Conservation (phyloP, 208 protist species). For the Porcisia hertigi region DNA sequence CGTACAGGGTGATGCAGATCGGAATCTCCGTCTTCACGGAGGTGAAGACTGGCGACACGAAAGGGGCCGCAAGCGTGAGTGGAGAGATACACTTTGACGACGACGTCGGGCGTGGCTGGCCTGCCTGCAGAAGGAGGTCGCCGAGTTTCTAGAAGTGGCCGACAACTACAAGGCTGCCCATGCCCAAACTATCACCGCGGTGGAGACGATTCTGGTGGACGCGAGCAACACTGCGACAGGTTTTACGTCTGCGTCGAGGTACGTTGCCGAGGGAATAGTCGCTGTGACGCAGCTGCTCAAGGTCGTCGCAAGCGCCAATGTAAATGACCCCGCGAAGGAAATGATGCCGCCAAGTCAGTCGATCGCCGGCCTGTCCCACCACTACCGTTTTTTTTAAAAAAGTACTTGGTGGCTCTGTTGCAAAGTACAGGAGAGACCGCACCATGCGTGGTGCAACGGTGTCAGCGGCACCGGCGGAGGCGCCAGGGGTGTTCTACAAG, state of each 20-base stretch:
- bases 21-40: conserved; percentile 59
- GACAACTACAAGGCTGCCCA: not conserved
- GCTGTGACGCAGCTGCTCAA: conserved; percentile 1
- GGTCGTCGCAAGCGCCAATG: not conserved
- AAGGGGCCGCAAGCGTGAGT: not conserved
- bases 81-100: not conserved
- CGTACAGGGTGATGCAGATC: conserved; percentile 58
- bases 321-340: not conserved
- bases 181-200: not conserved
- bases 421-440: not conserved
- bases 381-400: conserved; percentile 21
- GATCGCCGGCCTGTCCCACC: not conserved
- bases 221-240: not conserved
- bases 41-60: not conserved
- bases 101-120: not conserved
- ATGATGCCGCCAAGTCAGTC: not conserved
- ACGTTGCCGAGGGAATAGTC: not conserved
- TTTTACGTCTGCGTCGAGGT: not conserved
- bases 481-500: conserved; percentile 12
- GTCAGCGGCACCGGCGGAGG: not conserved
- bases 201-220: not conserved
- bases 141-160: not conserved
- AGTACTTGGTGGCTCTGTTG: conserved; percentile 6
- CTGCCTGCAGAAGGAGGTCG: not conserved
- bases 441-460: not conserved